Percentiles rank a stretch among this genome's conserved stretches.
Conservation (phyloP, 2,329 filamentous ascomycete species). For the Apiospora koreana region DNA sequence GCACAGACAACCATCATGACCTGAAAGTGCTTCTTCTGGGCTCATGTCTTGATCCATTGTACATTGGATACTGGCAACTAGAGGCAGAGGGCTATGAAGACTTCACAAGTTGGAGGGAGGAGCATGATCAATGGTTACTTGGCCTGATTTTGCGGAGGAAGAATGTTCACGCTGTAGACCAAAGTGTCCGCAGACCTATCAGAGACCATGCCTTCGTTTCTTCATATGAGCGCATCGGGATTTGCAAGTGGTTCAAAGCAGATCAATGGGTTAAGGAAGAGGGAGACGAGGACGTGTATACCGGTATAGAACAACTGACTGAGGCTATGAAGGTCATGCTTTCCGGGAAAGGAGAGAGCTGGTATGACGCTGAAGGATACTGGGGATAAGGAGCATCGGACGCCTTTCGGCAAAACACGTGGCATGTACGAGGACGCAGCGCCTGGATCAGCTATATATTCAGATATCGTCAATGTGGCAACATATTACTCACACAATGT, state of each 20-base stretch:
- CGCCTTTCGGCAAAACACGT: too few species aligned
- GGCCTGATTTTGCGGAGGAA: background rate
- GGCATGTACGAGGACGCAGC: too few species aligned
- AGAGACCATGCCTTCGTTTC: background rate
- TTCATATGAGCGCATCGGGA: constrained; percentile 3
- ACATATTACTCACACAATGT: too few species aligned
- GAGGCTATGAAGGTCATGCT: background rate
- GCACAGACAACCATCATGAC: background rate
- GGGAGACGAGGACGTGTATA: background rate
- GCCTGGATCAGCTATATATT: too few species aligned
- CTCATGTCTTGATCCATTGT: background rate
- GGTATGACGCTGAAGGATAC: background rate
- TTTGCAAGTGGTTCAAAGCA: constrained; percentile 4
- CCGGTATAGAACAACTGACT: background rate
- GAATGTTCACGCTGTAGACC: background rate
- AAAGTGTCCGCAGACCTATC: too few species aligned
- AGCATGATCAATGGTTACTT: background rate
- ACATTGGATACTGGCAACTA: background rate
- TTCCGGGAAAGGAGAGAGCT: background rate
- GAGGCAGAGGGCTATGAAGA: background rate
- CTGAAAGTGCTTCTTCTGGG: background rate
- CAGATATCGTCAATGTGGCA: too few species aligned
- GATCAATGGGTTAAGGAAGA: background rate
- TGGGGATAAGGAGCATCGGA: background rate
- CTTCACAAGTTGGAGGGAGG: background rate